phyloP scores from a whole-genome alignment of 148 eudicot genomes.

The Mesembryanthemum crystallinum region DNA sequence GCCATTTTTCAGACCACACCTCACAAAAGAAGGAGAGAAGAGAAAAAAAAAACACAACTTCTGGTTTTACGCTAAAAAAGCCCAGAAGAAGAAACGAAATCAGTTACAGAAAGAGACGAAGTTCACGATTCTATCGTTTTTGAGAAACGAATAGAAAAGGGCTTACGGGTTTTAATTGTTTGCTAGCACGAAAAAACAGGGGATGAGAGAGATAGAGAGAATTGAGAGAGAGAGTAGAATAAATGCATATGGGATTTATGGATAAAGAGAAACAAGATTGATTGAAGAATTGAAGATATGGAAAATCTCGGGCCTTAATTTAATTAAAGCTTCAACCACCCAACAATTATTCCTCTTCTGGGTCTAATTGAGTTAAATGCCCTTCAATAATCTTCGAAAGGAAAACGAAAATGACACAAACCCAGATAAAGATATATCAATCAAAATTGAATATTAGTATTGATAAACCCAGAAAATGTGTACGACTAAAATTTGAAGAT shows the following conservation, averaged over 20 bases:
- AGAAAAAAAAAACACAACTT: not conserved
- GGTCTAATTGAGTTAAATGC: slow-evolving; percentile 5
- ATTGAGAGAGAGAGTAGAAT: slow-evolving; percentile 6
- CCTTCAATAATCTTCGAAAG: not conserved
- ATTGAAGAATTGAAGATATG: not conserved
- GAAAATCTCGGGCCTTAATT: not conserved
- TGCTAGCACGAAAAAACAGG: slow-evolving; percentile 12
- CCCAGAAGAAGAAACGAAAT: not conserved
- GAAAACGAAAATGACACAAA: slow-evolving; percentile 14
- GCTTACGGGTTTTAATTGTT: not conserved
- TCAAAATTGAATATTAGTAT: not conserved
- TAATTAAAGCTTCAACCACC: slow-evolving; percentile 19
- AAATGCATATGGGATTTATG: not conserved
- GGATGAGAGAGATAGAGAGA: slow-evolving; percentile 1
- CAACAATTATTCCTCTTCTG: slow-evolving; percentile 26
- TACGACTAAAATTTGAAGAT: slow-evolving; percentile 1
- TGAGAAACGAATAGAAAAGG: not conserved
- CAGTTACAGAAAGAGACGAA: slow-evolving; percentile 18
- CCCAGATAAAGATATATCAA: not conserved
- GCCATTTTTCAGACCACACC: slow-evolving; percentile 19
- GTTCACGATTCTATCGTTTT: not conserved
- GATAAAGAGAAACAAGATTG: not conserved
- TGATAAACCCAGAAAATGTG: too few relatives aligned
- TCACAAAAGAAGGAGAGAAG: too few relatives aligned
- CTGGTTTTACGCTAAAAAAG: not conserved